Evolutionary conservation across 1,284 basidiomycete genomes (phyloP).

Genomic region (Apiotrichum porosum): DNA sequence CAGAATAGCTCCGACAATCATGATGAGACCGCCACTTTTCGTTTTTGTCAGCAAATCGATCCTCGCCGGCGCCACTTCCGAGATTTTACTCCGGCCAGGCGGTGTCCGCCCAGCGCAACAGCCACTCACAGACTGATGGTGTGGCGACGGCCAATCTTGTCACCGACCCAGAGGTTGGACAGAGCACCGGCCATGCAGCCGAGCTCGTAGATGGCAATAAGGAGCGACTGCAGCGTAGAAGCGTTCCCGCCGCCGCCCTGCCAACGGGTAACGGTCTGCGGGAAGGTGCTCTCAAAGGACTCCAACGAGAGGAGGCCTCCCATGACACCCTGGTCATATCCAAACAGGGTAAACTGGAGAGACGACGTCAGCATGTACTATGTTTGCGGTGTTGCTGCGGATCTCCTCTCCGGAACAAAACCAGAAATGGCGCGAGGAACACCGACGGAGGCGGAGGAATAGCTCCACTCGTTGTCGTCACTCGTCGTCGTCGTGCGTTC

Average conservation of each 20-base stretch:
- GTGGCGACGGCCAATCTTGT: constrained; percentile 39
- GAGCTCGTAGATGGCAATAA: constrained; percentile 47
- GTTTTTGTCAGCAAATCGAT: constrained; percentile 3
- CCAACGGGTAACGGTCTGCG: constrained; percentile 5
- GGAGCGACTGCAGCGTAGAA: constrained; percentile 38
- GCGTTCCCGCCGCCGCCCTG: constrained; percentile 10
- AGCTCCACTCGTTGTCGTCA: too few species aligned
- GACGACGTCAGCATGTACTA: too few species aligned
- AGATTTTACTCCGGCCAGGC: too few species aligned
- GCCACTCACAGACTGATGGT: constrained; percentile 23
- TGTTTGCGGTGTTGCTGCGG: too few species aligned
- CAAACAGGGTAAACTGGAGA: constrained; percentile 16
- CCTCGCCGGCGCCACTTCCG: neutral
- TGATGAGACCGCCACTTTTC: constrained; percentile 39
- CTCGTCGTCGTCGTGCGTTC: neutral
- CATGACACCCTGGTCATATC: constrained; percentile 43
- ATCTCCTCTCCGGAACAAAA: too few species aligned
- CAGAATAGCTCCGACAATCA: constrained; percentile 49
- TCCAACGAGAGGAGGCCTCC: constrained; percentile 40
- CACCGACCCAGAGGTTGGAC: constrained; percentile 45
- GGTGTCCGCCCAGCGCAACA: too few species aligned
- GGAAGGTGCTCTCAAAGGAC: constrained; percentile 29
- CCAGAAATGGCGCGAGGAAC: too few species aligned
- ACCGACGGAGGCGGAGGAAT: too few species aligned
- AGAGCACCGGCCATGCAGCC: constrained; percentile 48